Conservation (phyloP, 495 filamentous ascomycete species). For the Lasiosphaeria miniovina region DNA sequence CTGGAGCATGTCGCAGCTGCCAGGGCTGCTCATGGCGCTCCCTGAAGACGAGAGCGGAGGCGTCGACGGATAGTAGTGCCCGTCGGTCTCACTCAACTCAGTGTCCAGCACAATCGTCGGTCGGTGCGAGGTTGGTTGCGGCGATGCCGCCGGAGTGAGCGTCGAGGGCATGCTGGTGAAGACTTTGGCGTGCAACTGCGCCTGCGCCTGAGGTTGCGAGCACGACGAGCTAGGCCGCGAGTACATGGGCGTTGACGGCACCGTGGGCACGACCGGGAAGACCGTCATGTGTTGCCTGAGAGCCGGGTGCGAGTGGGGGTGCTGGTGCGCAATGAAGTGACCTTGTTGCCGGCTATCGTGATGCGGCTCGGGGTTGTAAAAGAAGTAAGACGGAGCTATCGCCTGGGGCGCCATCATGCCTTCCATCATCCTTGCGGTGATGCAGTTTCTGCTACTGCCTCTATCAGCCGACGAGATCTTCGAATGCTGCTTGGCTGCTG, state of each 20-base stretch:
- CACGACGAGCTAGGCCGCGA: slow-evolving; percentile 65
- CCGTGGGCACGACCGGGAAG: slow-evolving; percentile 52
- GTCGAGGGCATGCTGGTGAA: slow-evolving; percentile 53
- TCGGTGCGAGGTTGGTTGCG: slow-evolving; percentile 68
- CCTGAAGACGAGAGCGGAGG: slow-evolving; percentile 83
- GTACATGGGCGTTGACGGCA: slow-evolving; percentile 69
- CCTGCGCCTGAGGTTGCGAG: slow-evolving; percentile 45
- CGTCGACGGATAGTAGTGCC: slow-evolving; percentile 78
- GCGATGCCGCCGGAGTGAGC: slow-evolving; percentile 76
- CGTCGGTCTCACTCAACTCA: slow-evolving; percentile 62
- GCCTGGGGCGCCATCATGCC: slow-evolving; percentile 47
- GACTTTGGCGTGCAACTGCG: slow-evolving; percentile 55
- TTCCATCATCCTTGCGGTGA: slow-evolving; percentile 35
- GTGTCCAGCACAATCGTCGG: slow-evolving; percentile 77
- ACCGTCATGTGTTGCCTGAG: slow-evolving; percentile 38
- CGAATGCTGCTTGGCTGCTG: not conserved
- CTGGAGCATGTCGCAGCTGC: slow-evolving; percentile 70
- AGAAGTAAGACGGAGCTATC: slow-evolving; percentile 85
- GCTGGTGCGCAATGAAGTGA: slow-evolving; percentile 68
- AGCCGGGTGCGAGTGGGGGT: slow-evolving; percentile 44
- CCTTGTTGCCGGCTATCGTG: slow-evolving; percentile 75
- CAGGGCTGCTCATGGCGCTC: slow-evolving; percentile 82
- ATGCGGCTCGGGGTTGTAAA: slow-evolving; percentile 78
- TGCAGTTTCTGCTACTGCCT: slow-evolving; percentile 18
- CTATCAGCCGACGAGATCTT: slow-evolving; percentile 17